Conservation (phyloP, 179 eudicot genomes). For the Corrigiola litoralis region DNA sequence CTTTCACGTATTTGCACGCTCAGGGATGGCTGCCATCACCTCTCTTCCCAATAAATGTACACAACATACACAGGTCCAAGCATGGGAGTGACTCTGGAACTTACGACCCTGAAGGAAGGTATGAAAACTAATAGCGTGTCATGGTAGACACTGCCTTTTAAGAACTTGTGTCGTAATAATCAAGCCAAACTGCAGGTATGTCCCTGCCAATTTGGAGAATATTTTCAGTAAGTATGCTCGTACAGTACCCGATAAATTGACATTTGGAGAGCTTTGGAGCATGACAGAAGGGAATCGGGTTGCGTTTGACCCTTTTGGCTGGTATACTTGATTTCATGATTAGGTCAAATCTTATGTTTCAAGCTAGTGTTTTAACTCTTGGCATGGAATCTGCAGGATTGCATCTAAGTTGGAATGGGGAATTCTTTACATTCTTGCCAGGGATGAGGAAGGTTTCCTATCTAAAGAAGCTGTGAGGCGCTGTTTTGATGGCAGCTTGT, state of each 20-base stretch:
- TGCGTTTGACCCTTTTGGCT: slow-evolving; percentile 49
- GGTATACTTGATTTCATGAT: slow-evolving; percentile 19
- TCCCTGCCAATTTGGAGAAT: slow-evolving; percentile 50
- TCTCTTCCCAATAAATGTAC: slow-evolving; percentile 44
- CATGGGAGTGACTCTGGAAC: slow-evolving; percentile 62
- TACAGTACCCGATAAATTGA: slow-evolving; percentile 48
- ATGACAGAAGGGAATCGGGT: slow-evolving; percentile 51
- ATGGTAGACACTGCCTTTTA: background rate
- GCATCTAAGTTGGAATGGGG: slow-evolving; percentile 55
- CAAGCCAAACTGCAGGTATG: slow-evolving; percentile 26
- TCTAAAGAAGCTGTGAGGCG: slow-evolving; percentile 64
- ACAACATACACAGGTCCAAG: slow-evolving; percentile 53
- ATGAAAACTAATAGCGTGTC: background rate
- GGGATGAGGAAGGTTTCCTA: slow-evolving; percentile 54
- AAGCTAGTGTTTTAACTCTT: background rate
- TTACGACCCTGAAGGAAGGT: slow-evolving; percentile 66
- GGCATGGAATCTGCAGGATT: slow-evolving; percentile 21
- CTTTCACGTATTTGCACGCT: background rate
- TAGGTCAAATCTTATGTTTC: background rate
- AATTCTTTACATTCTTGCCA: slow-evolving; percentile 45
- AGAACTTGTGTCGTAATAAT: background rate
- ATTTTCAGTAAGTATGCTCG: slow-evolving; percentile 52
- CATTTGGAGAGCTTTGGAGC: slow-evolving; percentile 47
- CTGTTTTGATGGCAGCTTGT: slow-evolving; percentile 67
- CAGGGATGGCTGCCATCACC: slow-evolving; percentile 70